Base-by-base conservation (phyloP, 352 stramenopile genomes). In the Phytopythium helicoides region DNA sequence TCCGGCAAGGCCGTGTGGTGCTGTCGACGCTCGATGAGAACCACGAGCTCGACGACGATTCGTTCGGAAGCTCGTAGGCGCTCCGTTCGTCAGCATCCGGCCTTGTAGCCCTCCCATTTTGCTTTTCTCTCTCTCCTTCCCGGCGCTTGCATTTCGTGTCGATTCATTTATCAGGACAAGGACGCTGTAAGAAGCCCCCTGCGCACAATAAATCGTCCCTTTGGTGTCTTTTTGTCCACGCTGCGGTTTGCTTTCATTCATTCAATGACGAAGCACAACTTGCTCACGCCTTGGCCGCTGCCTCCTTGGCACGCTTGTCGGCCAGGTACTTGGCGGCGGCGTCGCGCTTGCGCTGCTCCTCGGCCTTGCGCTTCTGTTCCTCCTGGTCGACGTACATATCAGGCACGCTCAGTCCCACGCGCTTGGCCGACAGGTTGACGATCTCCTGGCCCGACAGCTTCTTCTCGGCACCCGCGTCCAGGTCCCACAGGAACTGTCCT, bases 391-490 rank as follows among this genome's bases (percentile, higher is more conserved):
- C 72, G 66, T 88, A 92, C 64, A 73, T 84, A 47, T 94, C 79
- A 0, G 84, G 84, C 44, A 94, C 69, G n/a, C 73, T 59, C 3
- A 94, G 76, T 25, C 84, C 84, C 12, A 94, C 84, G 53, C 79
- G 81, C 47, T 75, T 69, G 21, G 84, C 84, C 19, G 84, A 92
- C 16, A 75, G 77, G 54, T 89, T 71, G 40, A 94, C 81, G 37
- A 94, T 86, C 37, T 92, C 81, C 19, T 88, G 53, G 3, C 74
- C 63, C 37, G 73, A 64, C 14, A 94, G 65, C 51, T 84, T 86
- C 49, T 75, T 79, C 52, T 94, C 84, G 6, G 71, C 34, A 37
- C 84, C 84, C 22, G 76, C 75, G 34, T 94, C 84, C 50, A 94
- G 58, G 2, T 78, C 68, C 84, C 81, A 92, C 46, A 94, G 54